Evolutionary conservation across 2,329 filamentous ascomycete species (phyloP), one percentile per base, ranked within the genome.

Genomic region (Alternaria gaisen): DNA sequence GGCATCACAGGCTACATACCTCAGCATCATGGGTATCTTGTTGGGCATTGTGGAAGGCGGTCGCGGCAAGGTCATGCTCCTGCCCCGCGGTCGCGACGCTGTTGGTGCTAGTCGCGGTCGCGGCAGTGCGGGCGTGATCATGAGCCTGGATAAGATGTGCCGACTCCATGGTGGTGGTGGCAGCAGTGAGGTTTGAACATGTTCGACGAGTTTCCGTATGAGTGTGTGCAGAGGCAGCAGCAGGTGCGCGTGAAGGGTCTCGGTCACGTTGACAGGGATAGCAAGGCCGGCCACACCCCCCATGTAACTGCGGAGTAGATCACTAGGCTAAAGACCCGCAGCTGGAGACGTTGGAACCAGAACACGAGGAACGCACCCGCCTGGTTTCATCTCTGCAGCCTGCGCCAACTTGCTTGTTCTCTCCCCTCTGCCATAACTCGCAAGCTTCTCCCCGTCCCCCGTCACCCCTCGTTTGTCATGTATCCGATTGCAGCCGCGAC

Each of bases 11-110:
- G 26, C 16, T 30, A 34, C 58, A 54, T 72, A 87, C 86, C 79
- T 88, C 86, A 5, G 76, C 77, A 73, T 90, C 87, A n/a, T 80
- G 79, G 8, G 92, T 97, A 48, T 81, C 86, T 63, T 88, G 86
- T n/a, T 92, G 89, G 30, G 93, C 94, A 62, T 90, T 90, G 62
- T 92, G 90, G 77, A 97, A 98, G 77, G 97, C 92, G 65, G 89
- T 90, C 2, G 95, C 94, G 38, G 95, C 95, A 58, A 91, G 84
- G 54, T 94, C 89, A 80, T 98, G 94, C 78, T 97, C 92, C 73
- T 91, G 91, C 73, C 93, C 91, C 64, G 94, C 94, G 48, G 92
- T 89, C 7, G 90, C 90, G 57, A 92, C 92, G 75, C 95, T 89
- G 56, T 85, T 83, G 67, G 86, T 86, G 65, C 85, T 84, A 34